Base-by-base conservation (phyloP, 116 monocot species). In the Cymodocea nodosa region DNA sequence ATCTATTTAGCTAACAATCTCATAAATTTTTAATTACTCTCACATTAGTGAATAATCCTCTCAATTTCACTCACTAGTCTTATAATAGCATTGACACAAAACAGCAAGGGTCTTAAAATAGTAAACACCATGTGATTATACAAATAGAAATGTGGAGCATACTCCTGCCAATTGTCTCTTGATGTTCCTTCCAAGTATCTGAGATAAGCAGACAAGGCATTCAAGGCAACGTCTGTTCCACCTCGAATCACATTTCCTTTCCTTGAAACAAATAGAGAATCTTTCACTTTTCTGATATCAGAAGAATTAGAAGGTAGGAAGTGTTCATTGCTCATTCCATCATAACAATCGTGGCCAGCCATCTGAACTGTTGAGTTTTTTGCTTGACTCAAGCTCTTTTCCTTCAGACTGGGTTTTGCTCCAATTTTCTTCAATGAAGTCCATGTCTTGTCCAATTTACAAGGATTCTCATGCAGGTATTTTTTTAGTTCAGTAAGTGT, bases 121-220 rank as follows among this genome's bases (percentile, higher is more conserved):
- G 44, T 44, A 44, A 44, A 44, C 6, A 6, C 6, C 9, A 44
- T 11, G 5, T 11, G 22, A 22, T 25, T 20, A 59, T 13, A 59
- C 12, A 10, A 25, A 6, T 15, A 44, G 6, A 63, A 39, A 5
- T 37, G 62, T 3, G 39, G n/a, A 15, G 68, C 86, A 65, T 97
- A 97, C 97, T 97, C 88, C 65, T 97, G 91, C 85, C 85, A 97
- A 80, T 91, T 85, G 63, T 83, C 83, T 61, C 80, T 81, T 30
- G 84, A 74, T 61, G 91, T 87, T 65, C 90, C 97, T 62, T 97
- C 97, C 51, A 91, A 72, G 70, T 97, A 85, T 82, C 85, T 83
- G 51, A 97, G 55, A 63, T 91, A 97, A 56, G 85, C 97, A 66
- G 91, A 73, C 60, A 97, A 75, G 55, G 87, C 97, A 71, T 85